These are phyloP conservation scores for Curvularia sp. DNA, from an alignment of 2,329 filamentous ascomycete genomes.

Conservation along the genomic window DNA sequence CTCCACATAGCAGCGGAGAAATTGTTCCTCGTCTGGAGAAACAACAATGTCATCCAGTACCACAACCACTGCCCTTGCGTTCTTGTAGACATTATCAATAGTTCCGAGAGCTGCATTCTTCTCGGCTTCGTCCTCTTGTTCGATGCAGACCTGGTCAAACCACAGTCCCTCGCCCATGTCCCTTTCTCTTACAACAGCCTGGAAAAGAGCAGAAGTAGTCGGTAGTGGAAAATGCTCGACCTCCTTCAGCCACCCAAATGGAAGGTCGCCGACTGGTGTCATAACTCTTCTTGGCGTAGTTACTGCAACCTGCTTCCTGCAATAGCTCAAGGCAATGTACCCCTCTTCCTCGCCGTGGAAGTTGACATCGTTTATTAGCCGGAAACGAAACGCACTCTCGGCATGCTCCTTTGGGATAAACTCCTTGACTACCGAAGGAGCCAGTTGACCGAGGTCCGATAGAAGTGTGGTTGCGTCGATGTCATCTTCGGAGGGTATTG, in stretches of 20 bases:
- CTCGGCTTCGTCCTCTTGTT: slow-evolving; percentile 51
- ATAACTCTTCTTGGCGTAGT: slow-evolving; percentile 34
- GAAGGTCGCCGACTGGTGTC: slow-evolving; percentile 37
- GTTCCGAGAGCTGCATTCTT: slow-evolving; percentile 50
- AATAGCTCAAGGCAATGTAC: slow-evolving; percentile 55
- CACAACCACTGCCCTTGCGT: slow-evolving; percentile 51
- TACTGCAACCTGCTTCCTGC: slow-evolving; percentile 45
- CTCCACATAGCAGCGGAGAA: slow-evolving; percentile 50
- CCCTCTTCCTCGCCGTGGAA: slow-evolving; percentile 44
- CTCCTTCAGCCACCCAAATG: slow-evolving; percentile 46
- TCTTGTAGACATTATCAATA: slow-evolving; percentile 54
- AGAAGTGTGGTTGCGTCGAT: slow-evolving; percentile 36
- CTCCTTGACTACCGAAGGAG: slow-evolving; percentile 41
- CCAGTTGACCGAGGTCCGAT: slow-evolving; percentile 34
- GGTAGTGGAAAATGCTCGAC: slow-evolving; percentile 51
- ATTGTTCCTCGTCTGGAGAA: slow-evolving; percentile 44
- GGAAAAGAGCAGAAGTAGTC: slow-evolving; percentile 49
- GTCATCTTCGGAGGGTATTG: slow-evolving; percentile 11
- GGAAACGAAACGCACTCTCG: slow-evolving; percentile 41
- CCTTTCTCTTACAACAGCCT: slow-evolving; percentile 52
- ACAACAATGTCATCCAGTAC: slow-evolving; percentile 53
- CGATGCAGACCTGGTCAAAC: slow-evolving; percentile 56
- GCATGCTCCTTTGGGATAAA: slow-evolving; percentile 36
- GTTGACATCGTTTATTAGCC: slow-evolving; percentile 49
- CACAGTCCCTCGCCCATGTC: slow-evolving; percentile 51